These are phyloP conservation scores for Volvox africanus DNA, from an alignment of 139 green algal species.

Conservation along the genomic window DNA sequence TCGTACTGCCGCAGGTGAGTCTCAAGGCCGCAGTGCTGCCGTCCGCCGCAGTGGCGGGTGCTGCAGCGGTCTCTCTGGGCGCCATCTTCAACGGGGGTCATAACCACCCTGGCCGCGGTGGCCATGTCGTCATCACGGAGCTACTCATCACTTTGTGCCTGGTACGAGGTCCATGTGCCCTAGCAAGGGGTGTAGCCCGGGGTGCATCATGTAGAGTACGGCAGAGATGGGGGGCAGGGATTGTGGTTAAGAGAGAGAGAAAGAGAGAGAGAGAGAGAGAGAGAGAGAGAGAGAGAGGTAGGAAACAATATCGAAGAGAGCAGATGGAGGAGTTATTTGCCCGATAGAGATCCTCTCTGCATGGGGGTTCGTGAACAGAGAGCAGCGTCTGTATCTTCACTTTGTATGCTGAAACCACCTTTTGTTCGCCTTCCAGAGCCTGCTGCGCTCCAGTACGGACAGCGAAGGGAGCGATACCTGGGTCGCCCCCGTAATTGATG, in stretches of 20 bases:
- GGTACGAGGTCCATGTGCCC: background rate
- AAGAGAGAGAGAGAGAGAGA: background rate
- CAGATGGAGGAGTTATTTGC: background rate
- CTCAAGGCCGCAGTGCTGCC: slow-evolving; percentile 29
- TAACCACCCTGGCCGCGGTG: slow-evolving; percentile 22
- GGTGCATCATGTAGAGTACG: too few relatives aligned
- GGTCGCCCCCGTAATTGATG: background rate
- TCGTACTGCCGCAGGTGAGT: slow-evolving; percentile 12
- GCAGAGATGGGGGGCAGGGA: too few relatives aligned
- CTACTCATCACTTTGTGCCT: slow-evolving; percentile 26
- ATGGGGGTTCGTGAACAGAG: too few relatives aligned
- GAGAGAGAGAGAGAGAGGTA: background rate
- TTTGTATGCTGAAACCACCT: too few relatives aligned
- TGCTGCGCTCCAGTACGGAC: background rate
- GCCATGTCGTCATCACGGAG: slow-evolving; percentile 27
- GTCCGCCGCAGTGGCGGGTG: background rate
- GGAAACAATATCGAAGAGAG: background rate
- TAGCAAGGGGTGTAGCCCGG: background rate
- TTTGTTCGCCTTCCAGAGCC: background rate
- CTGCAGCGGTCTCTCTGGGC: background rate
- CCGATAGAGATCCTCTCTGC: too few relatives aligned
- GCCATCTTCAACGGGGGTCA: slow-evolving; percentile 37
- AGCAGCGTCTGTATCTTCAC: too few relatives aligned
- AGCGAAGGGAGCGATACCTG: background rate
- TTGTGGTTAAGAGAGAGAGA: too few relatives aligned